A percentile compares a stretch with the other conserved stretches of the same genome.
These are phyloP conservation scores for Pestalotiopsis sp. DNA, from an alignment of 2,329 filamentous ascomycete genomes.

Conservation along the genomic window DNA sequence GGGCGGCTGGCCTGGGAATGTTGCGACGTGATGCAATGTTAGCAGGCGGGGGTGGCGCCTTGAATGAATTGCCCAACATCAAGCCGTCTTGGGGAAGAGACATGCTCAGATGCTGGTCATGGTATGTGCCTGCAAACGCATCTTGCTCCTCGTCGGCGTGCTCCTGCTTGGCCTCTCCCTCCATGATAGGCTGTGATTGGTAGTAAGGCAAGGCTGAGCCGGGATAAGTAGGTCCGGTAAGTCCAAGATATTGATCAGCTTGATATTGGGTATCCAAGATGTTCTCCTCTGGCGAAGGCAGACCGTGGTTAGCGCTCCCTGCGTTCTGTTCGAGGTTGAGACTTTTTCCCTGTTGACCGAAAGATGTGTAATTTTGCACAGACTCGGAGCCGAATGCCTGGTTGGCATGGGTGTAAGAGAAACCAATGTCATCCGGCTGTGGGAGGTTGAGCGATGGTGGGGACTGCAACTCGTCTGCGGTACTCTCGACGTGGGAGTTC, in stretches of 20 bases:
- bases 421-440: constrained; percentile 19
- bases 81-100: background rate
- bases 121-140: background rate
- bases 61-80: constrained; percentile 39
- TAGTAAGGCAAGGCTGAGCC: constrained; percentile 23
- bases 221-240: constrained; percentile 22
- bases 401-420: constrained; percentile 19
- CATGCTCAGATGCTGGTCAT: background rate
- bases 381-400: constrained; percentile 21
- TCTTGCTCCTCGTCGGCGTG: constrained; percentile 12
- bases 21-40: constrained; percentile 59
- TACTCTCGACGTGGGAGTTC: constrained; percentile 17
- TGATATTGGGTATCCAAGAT: constrained; percentile 21
- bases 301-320: constrained; percentile 16
- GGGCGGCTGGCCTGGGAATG: constrained; percentile 49
- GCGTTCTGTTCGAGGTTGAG: constrained; percentile 6
- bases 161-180: constrained; percentile 19
- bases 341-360: constrained; percentile 13
- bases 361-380: constrained; percentile 21
- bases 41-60: constrained; percentile 51
- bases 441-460: constrained; percentile 25
- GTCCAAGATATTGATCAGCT: constrained; percentile 22
- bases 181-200: constrained; percentile 22
- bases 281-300: constrained; percentile 27
- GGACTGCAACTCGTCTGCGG: constrained; percentile 25